A percentile compares a stretch with the other conserved stretches of the same genome.
phyloP scores from a whole-genome alignment of 2,329 filamentous ascomycete genomes.

The Helotiales sp. region DNA sequence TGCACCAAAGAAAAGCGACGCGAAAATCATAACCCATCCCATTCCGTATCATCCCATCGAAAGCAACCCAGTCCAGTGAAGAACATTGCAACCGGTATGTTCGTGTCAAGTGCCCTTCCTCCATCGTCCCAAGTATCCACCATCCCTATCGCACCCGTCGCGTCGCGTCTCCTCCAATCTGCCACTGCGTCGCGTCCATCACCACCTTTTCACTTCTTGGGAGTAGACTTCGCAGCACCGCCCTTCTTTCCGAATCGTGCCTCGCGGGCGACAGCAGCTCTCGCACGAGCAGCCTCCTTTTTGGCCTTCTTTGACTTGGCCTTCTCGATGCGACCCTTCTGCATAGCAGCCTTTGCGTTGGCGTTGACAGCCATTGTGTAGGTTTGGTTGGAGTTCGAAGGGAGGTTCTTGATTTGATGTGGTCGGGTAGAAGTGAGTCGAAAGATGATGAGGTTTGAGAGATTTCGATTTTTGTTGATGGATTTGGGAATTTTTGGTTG shows the following conservation, averaged over 20 bases:
- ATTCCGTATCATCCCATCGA: background rate
- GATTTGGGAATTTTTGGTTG: slow-evolving; percentile 2
- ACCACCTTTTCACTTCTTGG: slow-evolving; percentile 13
- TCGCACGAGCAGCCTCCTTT: slow-evolving; percentile 16
- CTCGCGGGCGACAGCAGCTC: slow-evolving; percentile 15
- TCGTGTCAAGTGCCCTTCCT: background rate
- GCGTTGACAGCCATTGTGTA: slow-evolving; percentile 10
- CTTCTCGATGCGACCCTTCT: slow-evolving; percentile 18
- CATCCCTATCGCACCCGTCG: background rate
- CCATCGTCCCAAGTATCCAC: background rate
- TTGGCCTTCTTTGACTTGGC: slow-evolving; percentile 17
- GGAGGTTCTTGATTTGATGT: slow-evolving; percentile 1
- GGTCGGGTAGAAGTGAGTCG: background rate
- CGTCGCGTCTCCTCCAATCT: background rate
- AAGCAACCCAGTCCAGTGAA: background rate
- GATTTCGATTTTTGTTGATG: slow-evolving; percentile 5
- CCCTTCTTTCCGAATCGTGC: slow-evolving; percentile 18
- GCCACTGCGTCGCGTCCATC: slow-evolving; percentile 1
- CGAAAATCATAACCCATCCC: background rate
- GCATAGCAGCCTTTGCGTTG: slow-evolving; percentile 11
- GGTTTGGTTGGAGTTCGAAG: background rate
- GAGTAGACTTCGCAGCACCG: slow-evolving; percentile 8
- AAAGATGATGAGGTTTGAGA: background rate
- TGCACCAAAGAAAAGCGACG: background rate
- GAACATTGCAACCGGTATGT: background rate